Conservation (phyloP, 768 basidiomycete species). For the Agrocybe praecox region DNA sequence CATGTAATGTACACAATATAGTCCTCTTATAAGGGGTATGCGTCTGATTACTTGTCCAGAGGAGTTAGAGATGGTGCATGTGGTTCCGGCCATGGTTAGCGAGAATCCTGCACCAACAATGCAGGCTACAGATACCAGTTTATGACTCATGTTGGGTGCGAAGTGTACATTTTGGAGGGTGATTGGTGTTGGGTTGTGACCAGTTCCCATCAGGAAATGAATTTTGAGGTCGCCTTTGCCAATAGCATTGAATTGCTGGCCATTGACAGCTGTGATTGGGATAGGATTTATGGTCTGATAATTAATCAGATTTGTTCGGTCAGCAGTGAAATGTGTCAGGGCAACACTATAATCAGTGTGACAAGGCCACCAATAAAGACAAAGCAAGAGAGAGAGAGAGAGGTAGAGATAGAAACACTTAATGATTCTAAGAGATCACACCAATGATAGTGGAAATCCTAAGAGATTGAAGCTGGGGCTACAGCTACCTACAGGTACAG, state of each 20-base stretch:
- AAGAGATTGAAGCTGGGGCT: too few species aligned
- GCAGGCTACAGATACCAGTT: slow-evolving; percentile 26
- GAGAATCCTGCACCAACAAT: slow-evolving; percentile 18
- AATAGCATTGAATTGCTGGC: slow-evolving; percentile 23
- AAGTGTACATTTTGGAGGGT: slow-evolving; percentile 25
- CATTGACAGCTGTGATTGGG: slow-evolving; percentile 29
- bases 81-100: slow-evolving; percentile 16
- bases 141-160: slow-evolving; percentile 27
- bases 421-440: too few species aligned
- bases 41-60: slow-evolving; percentile 15
- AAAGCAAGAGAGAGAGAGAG: too few species aligned
- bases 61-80: slow-evolving; percentile 5
- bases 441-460: too few species aligned
- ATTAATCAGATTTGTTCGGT: slow-evolving; percentile 25
- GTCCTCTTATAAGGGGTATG: slow-evolving; percentile 23
- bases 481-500: too few species aligned
- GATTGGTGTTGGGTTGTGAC: slow-evolving; percentile 17
- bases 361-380: too few species aligned
- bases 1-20: slow-evolving; percentile 21
- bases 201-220: slow-evolving; percentile 23
- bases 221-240: slow-evolving; percentile 29
- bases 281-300: slow-evolving; percentile 17
- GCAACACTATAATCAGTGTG: too few species aligned
- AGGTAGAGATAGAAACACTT: too few species aligned
- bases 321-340: too few species aligned